Evolutionary conservation across 768 basidiomycete genomes (phyloP), one percentile per base, ranked within the genome.

Genomic region (Calocybe cyanea): DNA sequence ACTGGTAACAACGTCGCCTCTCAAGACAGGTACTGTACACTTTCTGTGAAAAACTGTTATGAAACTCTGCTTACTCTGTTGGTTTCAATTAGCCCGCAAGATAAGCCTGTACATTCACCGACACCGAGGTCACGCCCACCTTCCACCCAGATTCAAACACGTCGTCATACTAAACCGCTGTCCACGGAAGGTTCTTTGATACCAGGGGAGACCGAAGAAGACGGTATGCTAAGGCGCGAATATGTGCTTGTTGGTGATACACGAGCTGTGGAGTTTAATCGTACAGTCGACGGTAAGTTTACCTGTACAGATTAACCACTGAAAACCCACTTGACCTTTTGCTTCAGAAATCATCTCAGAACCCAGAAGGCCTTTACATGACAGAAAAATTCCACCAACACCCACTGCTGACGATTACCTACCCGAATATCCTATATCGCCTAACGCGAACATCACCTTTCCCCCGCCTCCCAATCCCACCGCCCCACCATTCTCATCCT

Each of bases 161-260:
- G 50, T 21, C 58, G 51, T 10, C 54, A 53, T 43, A 33, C 51
- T 11, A 66, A 63, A 35, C 62, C 76, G 2, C 68, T 73, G 11
- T 73, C 75, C 7, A 74, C 80, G 0, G 78, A 81, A 32, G 80
- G 75, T 1, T 88, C 87, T 0, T 63, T 78, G 46, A 89, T 89
- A 41, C 87, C 87, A 9, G 88, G 88, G 2, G 87, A 91, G 61
- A 86, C 83, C 0, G 88, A 90, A 57, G 87, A 91, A 58, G 87
- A 90, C 57, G 86, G 86, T 0, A 69, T 83, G 40, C 71, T 91
- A 39, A 76, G 85, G 42, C 77, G 82, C 51, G 95, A 98, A 58
- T 99, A 99, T 56, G 95, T 98, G 0, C 78, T 99, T 1, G 89
- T 98, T 1, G 93, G 87, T 34, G 92, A 99, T 63, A 81, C 78